These are phyloP conservation scores for Leptomonas seymouri DNA, from an alignment of 208 protist species.

Conservation along the genomic window DNA sequence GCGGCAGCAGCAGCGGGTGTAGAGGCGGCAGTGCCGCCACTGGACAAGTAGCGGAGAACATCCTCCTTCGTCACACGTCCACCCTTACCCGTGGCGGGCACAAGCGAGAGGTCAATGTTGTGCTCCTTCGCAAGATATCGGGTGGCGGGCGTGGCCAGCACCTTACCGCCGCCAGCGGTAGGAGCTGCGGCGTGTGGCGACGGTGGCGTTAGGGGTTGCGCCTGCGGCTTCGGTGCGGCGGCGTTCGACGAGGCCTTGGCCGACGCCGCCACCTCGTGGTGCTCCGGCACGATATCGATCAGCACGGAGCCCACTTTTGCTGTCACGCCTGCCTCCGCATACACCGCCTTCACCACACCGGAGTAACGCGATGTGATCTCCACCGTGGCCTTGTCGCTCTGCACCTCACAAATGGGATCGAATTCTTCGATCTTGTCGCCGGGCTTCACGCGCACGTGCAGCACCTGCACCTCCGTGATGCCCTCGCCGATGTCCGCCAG, in stretches of 20 bases:
- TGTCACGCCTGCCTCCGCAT: slow-evolving; percentile 81
- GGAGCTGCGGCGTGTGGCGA: background rate
- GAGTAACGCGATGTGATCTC: slow-evolving; percentile 93
- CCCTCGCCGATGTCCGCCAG: slow-evolving; percentile 97
- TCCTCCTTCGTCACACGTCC: slow-evolving; percentile 95
- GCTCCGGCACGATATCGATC: slow-evolving; percentile 75
- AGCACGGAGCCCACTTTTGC: slow-evolving; percentile 87
- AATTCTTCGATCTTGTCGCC: slow-evolving; percentile 94
- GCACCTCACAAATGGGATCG: slow-evolving; percentile 94
- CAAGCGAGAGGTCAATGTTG: slow-evolving; percentile 69
- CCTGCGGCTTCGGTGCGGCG: no score
- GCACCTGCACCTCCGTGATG: slow-evolving; percentile 95
- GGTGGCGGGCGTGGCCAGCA: slow-evolving; percentile 92
- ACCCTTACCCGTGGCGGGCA: slow-evolving; percentile 71
- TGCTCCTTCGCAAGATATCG: slow-evolving; percentile 86
- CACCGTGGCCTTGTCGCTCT: slow-evolving; percentile 95
- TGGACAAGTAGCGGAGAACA: slow-evolving; percentile 42
- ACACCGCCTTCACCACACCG: slow-evolving; percentile 86
- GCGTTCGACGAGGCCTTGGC: background rate
- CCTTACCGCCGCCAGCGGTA: slow-evolving; percentile 34
- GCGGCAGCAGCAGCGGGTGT: background rate
- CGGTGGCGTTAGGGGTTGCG: background rate
- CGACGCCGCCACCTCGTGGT: background rate
- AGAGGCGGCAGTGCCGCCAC: background rate
- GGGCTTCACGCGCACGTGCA: slow-evolving; percentile 91